These are phyloP conservation scores for Stellera chamaejasme DNA, from an alignment of 345 rosid species.

Conservation along the genomic window DNA sequence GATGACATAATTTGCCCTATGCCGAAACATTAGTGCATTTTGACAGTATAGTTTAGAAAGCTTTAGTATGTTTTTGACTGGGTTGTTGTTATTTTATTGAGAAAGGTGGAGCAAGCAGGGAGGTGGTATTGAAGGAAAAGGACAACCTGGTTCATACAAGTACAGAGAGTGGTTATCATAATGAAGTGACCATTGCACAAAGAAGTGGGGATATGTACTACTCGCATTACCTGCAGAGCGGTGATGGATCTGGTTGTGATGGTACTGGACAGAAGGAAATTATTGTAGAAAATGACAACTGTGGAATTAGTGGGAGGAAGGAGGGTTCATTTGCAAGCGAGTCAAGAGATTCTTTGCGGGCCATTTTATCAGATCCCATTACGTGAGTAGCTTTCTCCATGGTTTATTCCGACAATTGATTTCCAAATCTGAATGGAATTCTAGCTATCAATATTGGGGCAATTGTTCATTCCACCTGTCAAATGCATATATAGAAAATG, in stretches of 20 bases:
- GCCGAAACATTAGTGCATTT: too few species aligned
- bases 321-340: constrained; percentile 36
- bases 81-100: not conserved
- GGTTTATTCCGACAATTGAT: too few species aligned
- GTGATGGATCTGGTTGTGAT: constrained; percentile 43
- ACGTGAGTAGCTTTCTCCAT: constrained; percentile 38
- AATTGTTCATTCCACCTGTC: too few species aligned
- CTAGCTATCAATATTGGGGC: too few species aligned
- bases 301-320: constrained; percentile 71
- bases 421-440: too few species aligned
- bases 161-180: constrained; percentile 20
- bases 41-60: too few species aligned
- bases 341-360: constrained; percentile 64
- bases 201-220: constrained; percentile 46
- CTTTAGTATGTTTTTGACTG: too few species aligned
- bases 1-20: too few species aligned
- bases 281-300: constrained; percentile 40
- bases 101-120: constrained; percentile 23
- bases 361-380: constrained; percentile 70
- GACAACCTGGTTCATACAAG: constrained; percentile 23
- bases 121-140: constrained; percentile 37
- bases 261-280: constrained; percentile 48
- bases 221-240: constrained; percentile 36
- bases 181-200: constrained; percentile 38
- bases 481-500: too few species aligned